phyloP scores from a whole-genome alignment of 352 stramenopile species.

The Pythium dissotocum region DNA sequence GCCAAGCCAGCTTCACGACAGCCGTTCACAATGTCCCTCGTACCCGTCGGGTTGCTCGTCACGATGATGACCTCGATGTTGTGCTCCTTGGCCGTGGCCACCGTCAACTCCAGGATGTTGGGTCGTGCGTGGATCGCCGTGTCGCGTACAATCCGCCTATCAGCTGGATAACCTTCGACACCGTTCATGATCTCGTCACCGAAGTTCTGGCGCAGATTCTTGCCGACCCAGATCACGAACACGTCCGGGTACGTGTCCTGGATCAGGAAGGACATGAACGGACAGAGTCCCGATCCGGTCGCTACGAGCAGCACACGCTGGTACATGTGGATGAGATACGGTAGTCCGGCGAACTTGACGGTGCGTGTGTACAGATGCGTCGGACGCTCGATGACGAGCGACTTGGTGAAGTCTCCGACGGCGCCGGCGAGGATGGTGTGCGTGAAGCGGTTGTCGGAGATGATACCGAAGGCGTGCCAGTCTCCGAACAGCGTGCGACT shows the following conservation, averaged over 20 bases:
- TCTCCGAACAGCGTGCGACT: slow-evolving; percentile 2
- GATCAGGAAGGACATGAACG: slow-evolving; percentile 16
- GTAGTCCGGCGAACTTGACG: slow-evolving; percentile 10
- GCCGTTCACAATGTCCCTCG: slow-evolving; percentile 9
- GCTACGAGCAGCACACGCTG: slow-evolving; percentile 12
- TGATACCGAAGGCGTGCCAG: slow-evolving; percentile 16
- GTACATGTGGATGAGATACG: slow-evolving; percentile 17
- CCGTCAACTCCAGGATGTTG: slow-evolving; percentile 14
- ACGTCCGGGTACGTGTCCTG: slow-evolving; percentile 11
- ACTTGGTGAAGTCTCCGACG: slow-evolving; percentile 13
- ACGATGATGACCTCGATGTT: slow-evolving; percentile 14
- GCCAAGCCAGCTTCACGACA: no score
- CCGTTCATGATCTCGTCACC: slow-evolving; percentile 10
- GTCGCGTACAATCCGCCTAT: slow-evolving; percentile 12
- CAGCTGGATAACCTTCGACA: slow-evolving; percentile 8
- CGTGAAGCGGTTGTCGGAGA: slow-evolving; percentile 18
- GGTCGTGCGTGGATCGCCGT: slow-evolving; percentile 13
- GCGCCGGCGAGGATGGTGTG: slow-evolving; percentile 13
- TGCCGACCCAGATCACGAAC: slow-evolving; percentile 20
- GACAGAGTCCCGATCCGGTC: slow-evolving; percentile 11
- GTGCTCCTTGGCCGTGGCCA: slow-evolving; percentile 3
- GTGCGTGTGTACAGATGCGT: neutral
- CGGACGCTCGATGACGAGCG: neutral
- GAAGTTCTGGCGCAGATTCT: slow-evolving; percentile 18
- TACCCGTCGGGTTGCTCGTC: slow-evolving; percentile 11